phyloP scores from a whole-genome alignment of 176 grass and related monocot species.

The Guadua angustifolia region DNA sequence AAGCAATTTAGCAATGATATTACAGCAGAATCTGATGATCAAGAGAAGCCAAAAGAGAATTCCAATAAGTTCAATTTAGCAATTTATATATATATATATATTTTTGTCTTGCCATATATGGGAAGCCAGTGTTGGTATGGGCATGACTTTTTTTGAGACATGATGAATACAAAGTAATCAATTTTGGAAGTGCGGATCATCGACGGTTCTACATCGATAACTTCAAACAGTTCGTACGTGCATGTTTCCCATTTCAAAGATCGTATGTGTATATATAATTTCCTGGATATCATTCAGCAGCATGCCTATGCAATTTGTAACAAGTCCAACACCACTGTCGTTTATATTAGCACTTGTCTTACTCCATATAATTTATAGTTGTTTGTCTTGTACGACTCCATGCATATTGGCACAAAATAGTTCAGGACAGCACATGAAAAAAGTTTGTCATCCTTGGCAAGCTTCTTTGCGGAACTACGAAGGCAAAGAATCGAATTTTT shows the following conservation, averaged over 20 bases:
- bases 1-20: background rate
- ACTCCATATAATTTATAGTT: background rate
- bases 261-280: background rate
- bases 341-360: background rate
- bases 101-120: background rate
- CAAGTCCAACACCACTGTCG: background rate
- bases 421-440: background rate
- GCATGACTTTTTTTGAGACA: background rate
- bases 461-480: background rate
- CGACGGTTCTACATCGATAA: background rate
- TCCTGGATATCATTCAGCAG: background rate
- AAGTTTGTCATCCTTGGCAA: background rate
- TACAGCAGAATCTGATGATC: background rate
- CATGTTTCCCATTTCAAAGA: background rate
- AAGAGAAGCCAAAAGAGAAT: background rate
- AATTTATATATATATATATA: background rate
- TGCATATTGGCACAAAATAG: slow-evolving; percentile 18
- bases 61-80: background rate
- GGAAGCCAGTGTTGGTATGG: slow-evolving; percentile 1
- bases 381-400: background rate
- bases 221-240: background rate
- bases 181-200: background rate
- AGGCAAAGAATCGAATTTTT: slow-evolving; percentile 24
- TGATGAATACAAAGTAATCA: background rate
- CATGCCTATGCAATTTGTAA: background rate